phyloP scores from a whole-genome alignment of 2,329 filamentous ascomycete genomes.

The Clonostachys rhizophaga region DNA sequence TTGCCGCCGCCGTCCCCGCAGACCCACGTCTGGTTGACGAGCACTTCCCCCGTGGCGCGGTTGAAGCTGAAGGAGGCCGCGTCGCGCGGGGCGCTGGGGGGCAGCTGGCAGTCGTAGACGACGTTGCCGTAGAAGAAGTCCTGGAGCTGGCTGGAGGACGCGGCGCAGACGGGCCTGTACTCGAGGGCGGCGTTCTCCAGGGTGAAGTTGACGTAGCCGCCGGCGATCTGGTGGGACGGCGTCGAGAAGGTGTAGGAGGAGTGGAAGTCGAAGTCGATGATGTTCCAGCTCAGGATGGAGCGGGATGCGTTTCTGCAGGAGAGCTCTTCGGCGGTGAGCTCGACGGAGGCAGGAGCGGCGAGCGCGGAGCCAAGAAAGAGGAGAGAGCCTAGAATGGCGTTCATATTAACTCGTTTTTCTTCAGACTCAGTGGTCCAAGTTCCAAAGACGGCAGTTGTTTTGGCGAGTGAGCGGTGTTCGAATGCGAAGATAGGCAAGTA shows the following conservation, averaged over 20 bases:
- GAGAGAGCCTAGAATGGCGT: conserved; percentile 9
- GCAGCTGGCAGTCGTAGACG: conserved; percentile 33
- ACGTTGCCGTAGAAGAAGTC: conserved; percentile 46
- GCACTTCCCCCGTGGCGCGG: conserved; percentile 24
- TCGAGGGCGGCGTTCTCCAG: conserved; percentile 38
- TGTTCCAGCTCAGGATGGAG: conserved; percentile 23
- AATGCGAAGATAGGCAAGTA: no score
- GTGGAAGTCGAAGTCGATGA: conserved; percentile 41
- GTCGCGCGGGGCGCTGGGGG: conserved; percentile 2
- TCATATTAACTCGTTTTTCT: conserved; percentile 5
- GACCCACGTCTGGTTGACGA: conserved; percentile 43
- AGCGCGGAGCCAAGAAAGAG: conserved; percentile 15
- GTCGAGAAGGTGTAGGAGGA: conserved; percentile 43
- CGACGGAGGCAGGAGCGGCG: conserved; percentile 10
- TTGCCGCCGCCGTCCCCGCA: conserved; percentile 32
- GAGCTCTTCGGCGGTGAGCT: conserved; percentile 1
- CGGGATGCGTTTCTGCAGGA: conserved; percentile 1
- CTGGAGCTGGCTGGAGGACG: conserved; percentile 30
- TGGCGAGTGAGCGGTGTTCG: no score
- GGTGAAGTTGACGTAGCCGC: conserved; percentile 42
- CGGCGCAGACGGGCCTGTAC: conserved; percentile 30
- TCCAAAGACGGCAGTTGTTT: background rate
- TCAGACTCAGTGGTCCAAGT: background rate
- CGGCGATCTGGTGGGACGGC: conserved; percentile 44
- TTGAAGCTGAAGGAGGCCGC: conserved; percentile 36